A percentile compares a stretch with the other conserved stretches of the same genome.
Conservation (phyloP, 1,284 basidiomycete species). For the Hypsizygus ulmarius region DNA sequence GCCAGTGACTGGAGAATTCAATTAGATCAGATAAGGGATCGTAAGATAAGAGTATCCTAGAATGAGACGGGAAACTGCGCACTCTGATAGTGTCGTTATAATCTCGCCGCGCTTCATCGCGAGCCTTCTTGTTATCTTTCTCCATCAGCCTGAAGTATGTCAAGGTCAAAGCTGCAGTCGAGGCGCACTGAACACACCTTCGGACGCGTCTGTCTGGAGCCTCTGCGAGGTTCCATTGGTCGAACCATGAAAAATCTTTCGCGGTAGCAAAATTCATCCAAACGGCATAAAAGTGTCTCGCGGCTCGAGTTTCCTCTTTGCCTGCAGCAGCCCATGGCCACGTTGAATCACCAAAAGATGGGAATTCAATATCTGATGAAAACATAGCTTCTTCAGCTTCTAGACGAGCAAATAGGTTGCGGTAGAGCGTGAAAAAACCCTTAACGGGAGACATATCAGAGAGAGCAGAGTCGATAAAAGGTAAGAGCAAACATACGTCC, state of each 20-base stretch:
- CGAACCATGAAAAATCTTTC: conserved; percentile 91
- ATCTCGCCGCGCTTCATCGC: conserved; percentile 85
- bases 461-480: conserved; percentile 1
- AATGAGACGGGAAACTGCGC: conserved; percentile 24
- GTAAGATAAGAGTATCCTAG: no score
- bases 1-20: conserved; percentile 65
- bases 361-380: conserved; percentile 56
- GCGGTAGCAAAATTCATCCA: conserved; percentile 88
- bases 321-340: conserved; percentile 66
- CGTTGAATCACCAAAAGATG: conserved; percentile 80
- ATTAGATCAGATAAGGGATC: conserved; percentile 6
- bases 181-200: conserved; percentile 42
- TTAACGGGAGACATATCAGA: conserved; percentile 32
- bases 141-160: conserved; percentile 74
- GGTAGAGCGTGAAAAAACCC: conserved; percentile 92
- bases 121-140: conserved; percentile 90
- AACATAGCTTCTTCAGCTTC: conserved; percentile 78
- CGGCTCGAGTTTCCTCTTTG: conserved; percentile 45
- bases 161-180: conserved; percentile 5
- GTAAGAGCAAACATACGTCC: conserved; percentile 47
- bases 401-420: conserved; percentile 84
- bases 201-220: conserved; percentile 87
- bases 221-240: conserved; percentile 80
- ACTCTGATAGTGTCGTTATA: conserved; percentile 93
- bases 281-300: conserved; percentile 78